phyloP scores from a whole-genome alignment of 2,329 filamentous ascomycete species.

The Trichophyton mentagrophytes region DNA sequence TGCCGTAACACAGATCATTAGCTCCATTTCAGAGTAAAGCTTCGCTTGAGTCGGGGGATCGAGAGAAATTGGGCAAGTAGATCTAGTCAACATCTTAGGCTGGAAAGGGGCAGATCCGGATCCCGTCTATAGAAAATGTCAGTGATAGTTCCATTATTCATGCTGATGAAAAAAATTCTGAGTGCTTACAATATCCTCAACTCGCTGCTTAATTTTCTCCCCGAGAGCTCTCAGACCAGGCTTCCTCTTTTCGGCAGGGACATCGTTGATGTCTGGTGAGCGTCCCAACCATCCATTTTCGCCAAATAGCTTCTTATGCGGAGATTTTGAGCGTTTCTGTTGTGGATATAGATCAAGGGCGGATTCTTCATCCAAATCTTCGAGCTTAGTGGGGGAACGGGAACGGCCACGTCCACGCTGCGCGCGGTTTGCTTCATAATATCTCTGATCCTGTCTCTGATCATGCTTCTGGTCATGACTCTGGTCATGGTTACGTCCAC shows the following conservation, averaged over 20 bases:
- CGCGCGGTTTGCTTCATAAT: constrained; percentile 7
- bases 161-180: no score
- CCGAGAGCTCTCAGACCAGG: constrained; percentile 23
- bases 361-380: constrained; percentile 17
- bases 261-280: constrained; percentile 22
- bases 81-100: constrained; percentile 14
- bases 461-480: no score
- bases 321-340: constrained; percentile 19
- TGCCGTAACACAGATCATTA: constrained; percentile 34
- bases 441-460: no score
- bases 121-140: background rate
- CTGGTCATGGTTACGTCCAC: constrained; percentile 5
- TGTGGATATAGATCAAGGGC: constrained; percentile 9
- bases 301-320: constrained; percentile 34
- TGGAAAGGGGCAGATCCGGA: constrained; percentile 10
- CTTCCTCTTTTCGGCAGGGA: constrained; percentile 19
- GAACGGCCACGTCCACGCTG: constrained; percentile 7
- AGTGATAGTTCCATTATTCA: background rate
- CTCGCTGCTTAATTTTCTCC: constrained; percentile 29
- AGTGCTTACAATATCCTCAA: constrained; percentile 26
- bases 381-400: constrained; percentile 17
- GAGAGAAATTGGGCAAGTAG: constrained; percentile 28
- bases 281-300: constrained; percentile 29
- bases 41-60: constrained; percentile 30
- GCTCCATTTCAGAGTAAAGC: constrained; percentile 35